Conservation (phyloP, 1,284 basidiomycete genomes). For the Volvariella volvacea region DNA sequence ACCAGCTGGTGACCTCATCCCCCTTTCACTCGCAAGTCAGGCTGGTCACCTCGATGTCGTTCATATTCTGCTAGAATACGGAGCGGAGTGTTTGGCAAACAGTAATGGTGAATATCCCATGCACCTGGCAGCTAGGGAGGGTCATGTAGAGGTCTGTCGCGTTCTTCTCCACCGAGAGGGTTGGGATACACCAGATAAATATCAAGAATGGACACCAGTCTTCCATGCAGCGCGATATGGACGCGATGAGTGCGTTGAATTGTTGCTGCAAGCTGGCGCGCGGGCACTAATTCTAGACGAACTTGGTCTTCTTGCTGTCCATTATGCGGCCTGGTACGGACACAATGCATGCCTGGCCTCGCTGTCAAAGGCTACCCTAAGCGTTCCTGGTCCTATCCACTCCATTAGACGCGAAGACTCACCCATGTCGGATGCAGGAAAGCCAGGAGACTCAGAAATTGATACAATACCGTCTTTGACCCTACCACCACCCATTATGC, state of each 20-base stretch:
- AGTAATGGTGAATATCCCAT: conserved; percentile 95
- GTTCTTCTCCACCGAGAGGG: conserved; percentile 73
- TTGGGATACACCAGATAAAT: conserved; percentile 91
- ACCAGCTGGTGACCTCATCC: conserved; percentile 70
- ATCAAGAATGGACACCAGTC: conserved; percentile 97
- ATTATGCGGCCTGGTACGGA: conserved; percentile 98
- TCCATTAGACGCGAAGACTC: conserved; percentile 21
- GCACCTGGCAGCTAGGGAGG: conserved; percentile 96
- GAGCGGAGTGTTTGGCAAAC: conserved; percentile 79
- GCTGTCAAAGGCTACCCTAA: conserved; percentile 47
- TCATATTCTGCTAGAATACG: conserved; percentile 68
- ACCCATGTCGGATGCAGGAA: conserved; percentile 26
- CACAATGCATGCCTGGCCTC: conserved; percentile 74
- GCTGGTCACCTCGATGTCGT: conserved; percentile 87
- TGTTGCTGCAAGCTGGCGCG: conserved; percentile 77
- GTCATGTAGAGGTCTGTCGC: conserved; percentile 79
- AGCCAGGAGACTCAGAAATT: conserved; percentile 57
- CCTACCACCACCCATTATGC: conserved; percentile 97
- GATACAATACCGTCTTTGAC: conserved; percentile 93
- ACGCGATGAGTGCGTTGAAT: conserved; percentile 67
- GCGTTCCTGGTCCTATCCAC: background rate
- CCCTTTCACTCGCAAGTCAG: conserved; percentile 87
- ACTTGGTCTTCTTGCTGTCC: conserved; percentile 78
- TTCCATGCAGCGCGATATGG: conserved; percentile 95
- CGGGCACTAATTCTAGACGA: conserved; percentile 79